A percentile compares a stretch with the other conserved stretches of the same genome.
These are phyloP conservation scores for Yarrowia galli DNA, from an alignment of 1,139 yeast species.

Conservation along the genomic window DNA sequence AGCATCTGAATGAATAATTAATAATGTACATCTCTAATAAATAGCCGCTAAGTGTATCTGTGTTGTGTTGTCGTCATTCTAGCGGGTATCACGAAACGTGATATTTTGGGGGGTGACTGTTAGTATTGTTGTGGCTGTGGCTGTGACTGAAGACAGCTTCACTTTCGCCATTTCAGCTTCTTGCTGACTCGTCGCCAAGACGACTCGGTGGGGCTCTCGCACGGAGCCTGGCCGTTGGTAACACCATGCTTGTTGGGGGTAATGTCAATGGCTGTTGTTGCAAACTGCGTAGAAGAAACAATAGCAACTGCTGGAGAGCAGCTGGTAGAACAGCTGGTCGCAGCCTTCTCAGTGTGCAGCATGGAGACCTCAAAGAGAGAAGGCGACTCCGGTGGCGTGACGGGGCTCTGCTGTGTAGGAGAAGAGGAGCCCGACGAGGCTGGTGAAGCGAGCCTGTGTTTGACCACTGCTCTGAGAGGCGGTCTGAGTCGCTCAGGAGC, in stretches of 20 bases:
- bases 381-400: slow-evolving; percentile 41
- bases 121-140: not conserved
- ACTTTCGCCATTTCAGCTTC: slow-evolving; percentile 29
- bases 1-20: not conserved
- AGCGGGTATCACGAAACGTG: slow-evolving; percentile 16
- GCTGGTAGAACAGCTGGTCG: slow-evolving; percentile 15
- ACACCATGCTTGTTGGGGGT: slow-evolving; percentile 29
- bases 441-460: slow-evolving; percentile 22
- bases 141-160: not conserved
- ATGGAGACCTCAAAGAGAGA: slow-evolving; percentile 34
- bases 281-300: slow-evolving; percentile 17
- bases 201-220: slow-evolving; percentile 32
- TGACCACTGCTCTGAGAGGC: slow-evolving; percentile 20
- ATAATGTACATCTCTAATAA: slow-evolving; percentile 34
- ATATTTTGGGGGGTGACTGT: slow-evolving; percentile 7
- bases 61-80: not conserved
- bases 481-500: slow-evolving; percentile 24
- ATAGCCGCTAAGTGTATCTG: slow-evolving; percentile 2
- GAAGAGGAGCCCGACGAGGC: slow-evolving; percentile 33
- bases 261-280: slow-evolving; percentile 16
- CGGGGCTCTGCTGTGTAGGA: slow-evolving; percentile 38
- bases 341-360: slow-evolving; percentile 20
- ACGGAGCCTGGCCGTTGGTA: slow-evolving; percentile 23
- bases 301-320: slow-evolving; percentile 13
- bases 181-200: slow-evolving; percentile 34